A percentile compares a stretch with the other conserved stretches of the same genome.
phyloP scores from a whole-genome alignment of 345 rosid genomes.

The Melaleuca alternifolia region DNA sequence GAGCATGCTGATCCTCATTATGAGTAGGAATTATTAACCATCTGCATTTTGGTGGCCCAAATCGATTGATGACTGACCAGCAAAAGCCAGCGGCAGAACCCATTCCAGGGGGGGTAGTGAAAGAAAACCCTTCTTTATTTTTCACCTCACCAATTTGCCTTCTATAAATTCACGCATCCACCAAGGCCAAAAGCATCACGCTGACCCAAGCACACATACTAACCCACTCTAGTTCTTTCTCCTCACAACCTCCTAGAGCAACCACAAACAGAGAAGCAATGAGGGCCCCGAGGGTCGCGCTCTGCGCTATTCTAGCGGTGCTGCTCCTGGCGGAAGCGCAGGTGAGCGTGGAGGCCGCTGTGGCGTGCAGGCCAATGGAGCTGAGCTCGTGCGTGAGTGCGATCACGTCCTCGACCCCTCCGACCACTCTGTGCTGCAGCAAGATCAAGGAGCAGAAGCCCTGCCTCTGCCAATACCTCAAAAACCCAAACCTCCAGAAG shows the following conservation, averaged over 20 bases:
- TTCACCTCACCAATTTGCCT: neutral
- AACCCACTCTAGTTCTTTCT: neutral
- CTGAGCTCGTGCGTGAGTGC: slow-evolving; percentile 81
- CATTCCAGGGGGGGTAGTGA: neutral
- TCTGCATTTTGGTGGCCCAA: neutral
- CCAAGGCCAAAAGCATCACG: slow-evolving; percentile 1
- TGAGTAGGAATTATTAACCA: neutral
- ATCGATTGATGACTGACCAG: neutral
- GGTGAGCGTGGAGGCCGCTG: slow-evolving; percentile 19
- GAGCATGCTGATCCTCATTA: neutral
- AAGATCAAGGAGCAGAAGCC: slow-evolving; percentile 84
- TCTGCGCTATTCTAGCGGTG: slow-evolving; percentile 24
- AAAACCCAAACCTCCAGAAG: slow-evolving; percentile 58
- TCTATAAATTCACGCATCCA: slow-evolving; percentile 42
- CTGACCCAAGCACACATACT: neutral
- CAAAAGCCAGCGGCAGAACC: neutral
- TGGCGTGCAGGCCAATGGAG: slow-evolving; percentile 66
- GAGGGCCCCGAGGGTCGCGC: slow-evolving; percentile 31
- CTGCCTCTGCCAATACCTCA: slow-evolving; percentile 80
- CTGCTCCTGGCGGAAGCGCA: slow-evolving; percentile 29
- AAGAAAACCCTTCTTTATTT: neutral
- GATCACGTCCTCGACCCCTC: slow-evolving; percentile 58
- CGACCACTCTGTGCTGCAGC: slow-evolving; percentile 57
- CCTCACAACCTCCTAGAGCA: neutral
- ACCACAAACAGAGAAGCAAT: slow-evolving; percentile 5